Evolutionary conservation across 345 rosid genomes (phyloP).

Genomic region (Hibiscus syriacus): DNA sequence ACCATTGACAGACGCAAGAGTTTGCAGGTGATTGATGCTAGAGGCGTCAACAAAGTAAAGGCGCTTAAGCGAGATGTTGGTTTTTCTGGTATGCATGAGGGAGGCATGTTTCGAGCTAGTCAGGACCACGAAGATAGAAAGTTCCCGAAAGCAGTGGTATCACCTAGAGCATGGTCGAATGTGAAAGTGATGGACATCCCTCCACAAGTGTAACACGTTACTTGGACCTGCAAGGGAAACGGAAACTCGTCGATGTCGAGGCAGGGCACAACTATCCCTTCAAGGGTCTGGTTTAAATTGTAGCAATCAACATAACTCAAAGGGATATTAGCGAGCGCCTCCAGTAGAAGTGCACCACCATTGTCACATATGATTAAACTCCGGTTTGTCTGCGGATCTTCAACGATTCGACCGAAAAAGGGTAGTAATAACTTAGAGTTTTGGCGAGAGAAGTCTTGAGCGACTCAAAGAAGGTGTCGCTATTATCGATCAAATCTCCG

Average conservation of each 20-base stretch:
- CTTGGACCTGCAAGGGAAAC: slow-evolving; percentile 54
- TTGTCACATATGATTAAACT: slow-evolving; percentile 60
- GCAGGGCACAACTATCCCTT: slow-evolving; percentile 41
- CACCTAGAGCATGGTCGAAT: too few relatives aligned
- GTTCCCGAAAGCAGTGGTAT: slow-evolving; percentile 57
- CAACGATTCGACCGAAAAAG: too few relatives aligned
- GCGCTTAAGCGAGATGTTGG: slow-evolving; percentile 47
- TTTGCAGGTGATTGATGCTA: slow-evolving; percentile 45
- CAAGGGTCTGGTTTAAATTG: slow-evolving; percentile 37
- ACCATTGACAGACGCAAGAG: slow-evolving; percentile 40
- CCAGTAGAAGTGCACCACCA: slow-evolving; percentile 44
- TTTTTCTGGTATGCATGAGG: slow-evolving; percentile 44
- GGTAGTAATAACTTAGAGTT: slow-evolving; percentile 52
- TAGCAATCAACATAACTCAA: slow-evolving; percentile 49
- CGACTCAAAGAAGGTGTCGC: too few relatives aligned
- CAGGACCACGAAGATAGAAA: slow-evolving; percentile 64
- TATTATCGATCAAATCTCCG: background rate
- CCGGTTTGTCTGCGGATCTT: too few relatives aligned
- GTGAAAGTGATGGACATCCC: slow-evolving; percentile 56
- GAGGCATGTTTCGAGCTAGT: too few relatives aligned
- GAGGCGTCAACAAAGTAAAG: slow-evolving; percentile 55
- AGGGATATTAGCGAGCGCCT: slow-evolving; percentile 47
- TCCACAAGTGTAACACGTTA: slow-evolving; percentile 49
- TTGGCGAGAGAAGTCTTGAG: slow-evolving; percentile 38
- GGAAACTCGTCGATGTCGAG: slow-evolving; percentile 23